Evolutionary conservation across 129 eudicot species (phyloP).

Genomic region (Centella asiatica): DNA sequence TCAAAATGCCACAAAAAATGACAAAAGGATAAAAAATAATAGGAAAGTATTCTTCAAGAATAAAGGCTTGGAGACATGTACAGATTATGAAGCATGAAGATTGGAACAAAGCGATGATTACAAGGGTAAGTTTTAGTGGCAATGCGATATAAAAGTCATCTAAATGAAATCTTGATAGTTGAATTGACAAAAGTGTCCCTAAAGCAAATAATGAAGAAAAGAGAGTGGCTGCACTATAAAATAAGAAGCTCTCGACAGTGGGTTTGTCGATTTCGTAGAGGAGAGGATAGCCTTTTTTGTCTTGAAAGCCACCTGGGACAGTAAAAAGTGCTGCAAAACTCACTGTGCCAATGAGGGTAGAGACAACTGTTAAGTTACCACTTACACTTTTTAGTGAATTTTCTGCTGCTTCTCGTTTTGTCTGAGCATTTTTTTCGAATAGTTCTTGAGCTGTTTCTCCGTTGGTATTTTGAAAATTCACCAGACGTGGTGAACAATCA

Average conservation of each 20-base stretch:
- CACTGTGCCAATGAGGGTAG: conserved; percentile 8
- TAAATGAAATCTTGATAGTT: background rate
- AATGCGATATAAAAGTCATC: conserved; percentile 4
- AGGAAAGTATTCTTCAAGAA: background rate
- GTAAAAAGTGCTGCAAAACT: conserved; percentile 13
- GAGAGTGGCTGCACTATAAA: background rate
- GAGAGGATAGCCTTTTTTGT: conserved; percentile 8
- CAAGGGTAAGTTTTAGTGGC: conserved; percentile 6
- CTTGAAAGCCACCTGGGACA: conserved; percentile 8
- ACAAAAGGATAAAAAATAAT: background rate
- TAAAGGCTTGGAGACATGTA: conserved; percentile 1
- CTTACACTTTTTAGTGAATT: conserved; percentile 8
- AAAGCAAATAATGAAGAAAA: conserved; percentile 6
- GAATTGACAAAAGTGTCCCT: conserved; percentile 6
- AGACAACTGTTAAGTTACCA: conserved; percentile 9
- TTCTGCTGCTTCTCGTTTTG: background rate
- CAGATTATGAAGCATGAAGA: background rate
- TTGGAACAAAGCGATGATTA: background rate
- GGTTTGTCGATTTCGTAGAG: background rate
- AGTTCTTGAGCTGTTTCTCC: background rate
- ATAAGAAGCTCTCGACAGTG: background rate
- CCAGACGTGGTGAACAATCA: background rate
- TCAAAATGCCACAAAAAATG: background rate
- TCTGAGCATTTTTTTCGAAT: background rate
- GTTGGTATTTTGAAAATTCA: background rate